Base-by-base conservation (phyloP, 2,329 filamentous ascomycete species). In the Xylaria multiplex region DNA sequence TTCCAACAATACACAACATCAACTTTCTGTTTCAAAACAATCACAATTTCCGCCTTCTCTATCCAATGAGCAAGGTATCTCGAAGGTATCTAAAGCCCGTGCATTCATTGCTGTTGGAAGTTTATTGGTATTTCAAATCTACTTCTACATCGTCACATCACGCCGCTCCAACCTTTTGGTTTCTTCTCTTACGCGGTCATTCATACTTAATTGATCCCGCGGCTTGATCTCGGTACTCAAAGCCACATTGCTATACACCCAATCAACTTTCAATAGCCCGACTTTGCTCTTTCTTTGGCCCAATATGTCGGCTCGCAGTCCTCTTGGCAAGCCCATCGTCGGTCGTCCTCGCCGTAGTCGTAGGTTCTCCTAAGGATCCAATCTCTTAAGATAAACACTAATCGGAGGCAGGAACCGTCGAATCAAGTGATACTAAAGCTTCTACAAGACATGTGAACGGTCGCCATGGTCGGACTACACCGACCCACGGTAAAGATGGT, bases 331-430 rank as follows among this genome's bases (percentile, higher is more conserved):
- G 9, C 57, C 67, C 2, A 52, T 67, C n/a, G 7, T 64, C 24
- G 61, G 64, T 45, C 67, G 64, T 13, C 60, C 54, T 57, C 67
- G 64, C 37, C 60, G 58, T 8, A 67, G 64, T 11, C 48, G 67
- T 66, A 30, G 56, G 67, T 59, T 24, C 9, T 58, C 27, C 24
- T 8, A 48, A 13, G 45, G 6, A 37, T 52, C 43, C 16, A 3
- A n/a, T 49, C 1, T 45, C 2, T 35, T 35, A 32, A 8, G 11
- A 57, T 13, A 3, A 5, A 48, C 19, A 5, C 58, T 67, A 37
- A 69, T 55, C 13, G 11, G 27, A 27, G 42, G 2, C 19, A 64
- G 64, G 45, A 8, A 64, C 59, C 3, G 9, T 52, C 9, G 59
- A 56, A 35, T 42, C 63, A 46, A 6, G 14, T 16, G 59, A 53